Evolutionary conservation across 202 grass and related monocot genomes (phyloP), one percentile per base, ranked within the genome.

Genomic region (Digitaria exilis): DNA sequence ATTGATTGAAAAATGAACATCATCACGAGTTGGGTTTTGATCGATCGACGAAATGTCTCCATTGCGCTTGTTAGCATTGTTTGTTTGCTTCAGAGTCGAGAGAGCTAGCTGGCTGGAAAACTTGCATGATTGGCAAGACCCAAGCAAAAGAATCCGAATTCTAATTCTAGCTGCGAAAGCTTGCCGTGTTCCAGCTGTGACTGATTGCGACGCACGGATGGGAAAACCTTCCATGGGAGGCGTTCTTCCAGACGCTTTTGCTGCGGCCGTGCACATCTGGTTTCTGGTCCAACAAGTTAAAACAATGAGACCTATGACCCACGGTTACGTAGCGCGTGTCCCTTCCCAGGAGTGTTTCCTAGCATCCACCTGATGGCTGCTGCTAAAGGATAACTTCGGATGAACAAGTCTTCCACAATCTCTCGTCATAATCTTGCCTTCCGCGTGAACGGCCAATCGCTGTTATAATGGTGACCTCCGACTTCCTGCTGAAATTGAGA

Each of bases 151-250:
- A 84, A 56, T 55, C 19, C 45, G 21, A 67, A 72, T 72, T n/a
- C 65, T 0, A 57, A 58, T 31, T 80, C n/a, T 50, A 57, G 71
- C 48, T 82, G 35, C 75, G 14, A 66, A 82, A 78, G 41, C 73
- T 61, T 90, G 29, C 79, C 60, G 83, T 86, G 84, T 19, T 86
- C 79, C 68, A 86, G 88, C 88, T 79, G 79, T 3, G 42, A 60
- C 59, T 86, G 84, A 90, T 86, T 86, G 88, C 84, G 83, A 89
- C 88, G 29, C 72, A 88, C 32, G 65, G 52, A 86, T 73, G 56
- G 48, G 83, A 65, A 78, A 64, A 58, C 87, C 59, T 12, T 3
- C 24, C 73, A 24, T 4, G 74, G n/a, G 86, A 59, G 75, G 75
- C 48, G 29, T 84, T 73, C 80, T 41, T 79, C 66, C 10, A 26